Evolutionary conservation across 768 basidiomycete genomes (phyloP).

Genomic region (Chalciporus chontae): DNA sequence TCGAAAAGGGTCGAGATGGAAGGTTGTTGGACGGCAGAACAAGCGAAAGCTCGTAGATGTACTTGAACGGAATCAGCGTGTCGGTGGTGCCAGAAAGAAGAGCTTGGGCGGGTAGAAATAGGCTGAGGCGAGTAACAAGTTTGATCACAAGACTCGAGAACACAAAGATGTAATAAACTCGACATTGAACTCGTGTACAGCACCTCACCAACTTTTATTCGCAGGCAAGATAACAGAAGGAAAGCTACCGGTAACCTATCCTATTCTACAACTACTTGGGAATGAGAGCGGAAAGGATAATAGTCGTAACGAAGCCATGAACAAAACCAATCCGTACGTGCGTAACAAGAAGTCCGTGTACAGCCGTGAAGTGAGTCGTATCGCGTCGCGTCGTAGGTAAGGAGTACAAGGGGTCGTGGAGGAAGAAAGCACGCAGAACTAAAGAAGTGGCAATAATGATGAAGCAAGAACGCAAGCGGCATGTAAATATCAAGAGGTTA

Average conservation of each 20-base stretch:
- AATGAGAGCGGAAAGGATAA: not conserved
- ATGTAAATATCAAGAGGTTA: constrained; percentile 17
- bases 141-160: no score
- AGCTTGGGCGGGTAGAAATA: no score
- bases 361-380: constrained; percentile 23
- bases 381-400: constrained; percentile 23
- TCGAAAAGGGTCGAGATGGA: no score
- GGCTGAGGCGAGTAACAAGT: no score
- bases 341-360: constrained; percentile 13
- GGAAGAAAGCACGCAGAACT: constrained; percentile 7
- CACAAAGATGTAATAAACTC: no score
- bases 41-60: no score
- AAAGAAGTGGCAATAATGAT: constrained; percentile 10
- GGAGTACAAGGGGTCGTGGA: constrained; percentile 13
- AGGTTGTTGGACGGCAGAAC: no score
- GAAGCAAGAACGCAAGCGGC: constrained; percentile 20
- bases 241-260: constrained; percentile 5
- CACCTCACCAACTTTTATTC: constrained; percentile 6
- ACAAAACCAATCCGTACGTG: constrained; percentile 13
- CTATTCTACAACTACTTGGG: constrained; percentile 17
- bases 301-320: constrained; percentile 5
- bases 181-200: not conserved
- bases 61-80: no score
- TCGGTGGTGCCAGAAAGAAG: no score
- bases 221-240: not conserved